A percentile compares a stretch with the other conserved stretches of the same genome.
phyloP scores from a whole-genome alignment of 2,329 filamentous ascomycete species.

The Aspergillus amoenus region DNA sequence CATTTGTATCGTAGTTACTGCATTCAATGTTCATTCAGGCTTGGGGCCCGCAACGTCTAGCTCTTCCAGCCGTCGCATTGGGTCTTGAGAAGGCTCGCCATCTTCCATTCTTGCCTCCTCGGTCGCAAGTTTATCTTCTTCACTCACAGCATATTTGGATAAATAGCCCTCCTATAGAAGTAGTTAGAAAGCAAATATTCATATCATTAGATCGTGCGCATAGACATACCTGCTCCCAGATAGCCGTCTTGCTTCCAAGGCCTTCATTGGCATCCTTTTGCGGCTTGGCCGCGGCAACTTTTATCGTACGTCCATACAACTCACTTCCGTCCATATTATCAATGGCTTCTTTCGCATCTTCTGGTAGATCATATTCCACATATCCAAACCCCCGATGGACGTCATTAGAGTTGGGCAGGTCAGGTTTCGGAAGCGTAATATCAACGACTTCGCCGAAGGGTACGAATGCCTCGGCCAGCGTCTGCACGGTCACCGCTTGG shows the following conservation, averaged over 20 bases:
- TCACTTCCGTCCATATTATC: conserved; percentile 99
- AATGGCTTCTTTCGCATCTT: conserved; percentile 90
- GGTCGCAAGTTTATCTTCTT: conserved; percentile 68
- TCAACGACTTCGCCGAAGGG: conserved; percentile 96
- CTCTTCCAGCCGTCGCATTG: conserved; percentile 93
- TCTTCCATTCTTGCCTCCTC: conserved; percentile 55
- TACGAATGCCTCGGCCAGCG: conserved; percentile 86
- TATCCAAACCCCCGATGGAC: conserved; percentile 92
- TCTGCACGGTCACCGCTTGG: conserved; percentile 69
- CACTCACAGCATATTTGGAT: conserved; percentile 79
- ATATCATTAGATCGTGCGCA: background rate
- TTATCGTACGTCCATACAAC: conserved; percentile 87
- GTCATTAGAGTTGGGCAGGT: conserved; percentile 74
- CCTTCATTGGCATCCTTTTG: conserved; percentile 87
- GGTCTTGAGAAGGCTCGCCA: conserved; percentile 66
- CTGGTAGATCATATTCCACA: conserved; percentile 83
- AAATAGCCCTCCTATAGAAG: conserved; percentile 80
- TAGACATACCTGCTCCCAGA: conserved; percentile 87
- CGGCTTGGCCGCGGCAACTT: conserved; percentile 86
- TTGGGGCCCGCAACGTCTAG: conserved; percentile 93
- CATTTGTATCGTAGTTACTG: conserved; percentile 16
- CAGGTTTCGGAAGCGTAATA: conserved; percentile 84
- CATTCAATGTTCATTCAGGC: conserved; percentile 56
- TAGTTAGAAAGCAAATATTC: conserved; percentile 20
- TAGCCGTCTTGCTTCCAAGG: conserved; percentile 84